phyloP scores from a whole-genome alignment of 805 yeast species.

The Myxozyma vanderwaltii region DNA sequence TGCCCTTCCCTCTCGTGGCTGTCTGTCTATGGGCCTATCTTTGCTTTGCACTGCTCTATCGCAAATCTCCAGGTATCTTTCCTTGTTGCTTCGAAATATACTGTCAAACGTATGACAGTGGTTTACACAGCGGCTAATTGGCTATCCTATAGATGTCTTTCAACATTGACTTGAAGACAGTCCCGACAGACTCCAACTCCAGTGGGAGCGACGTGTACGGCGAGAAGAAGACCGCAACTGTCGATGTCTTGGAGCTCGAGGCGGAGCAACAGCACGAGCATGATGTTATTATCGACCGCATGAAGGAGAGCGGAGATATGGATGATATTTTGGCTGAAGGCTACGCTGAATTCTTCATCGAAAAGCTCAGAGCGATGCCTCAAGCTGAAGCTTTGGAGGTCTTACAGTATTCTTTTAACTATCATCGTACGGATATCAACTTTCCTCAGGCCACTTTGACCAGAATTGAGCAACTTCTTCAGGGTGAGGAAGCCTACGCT shows the following conservation, averaged over 20 bases:
- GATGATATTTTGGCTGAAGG: slow-evolving; percentile 26
- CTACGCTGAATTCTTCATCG: slow-evolving; percentile 46
- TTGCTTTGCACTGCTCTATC: no score
- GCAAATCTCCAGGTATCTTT: background rate
- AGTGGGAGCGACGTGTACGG: slow-evolving; percentile 5
- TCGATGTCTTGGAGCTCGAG: background rate
- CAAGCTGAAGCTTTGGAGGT: slow-evolving; percentile 45
- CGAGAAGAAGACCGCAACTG: slow-evolving; percentile 12
- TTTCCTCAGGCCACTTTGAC: slow-evolving; percentile 47
- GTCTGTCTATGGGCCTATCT: no score
- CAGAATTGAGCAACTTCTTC: slow-evolving; percentile 39
- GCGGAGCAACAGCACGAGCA: slow-evolving; percentile 2
- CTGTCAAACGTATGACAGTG: background rate
- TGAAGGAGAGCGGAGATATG: slow-evolving; percentile 31
- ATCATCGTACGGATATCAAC: slow-evolving; percentile 51
- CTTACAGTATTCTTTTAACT: slow-evolving; percentile 44
- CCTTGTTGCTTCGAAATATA: background rate
- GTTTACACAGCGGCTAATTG: background rate
- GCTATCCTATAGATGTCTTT: background rate
- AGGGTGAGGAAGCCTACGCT: slow-evolving; percentile 38
- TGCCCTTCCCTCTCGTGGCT: no score
- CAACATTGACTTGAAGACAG: background rate
- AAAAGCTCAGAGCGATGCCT: slow-evolving; percentile 45
- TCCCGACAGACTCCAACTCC: background rate
- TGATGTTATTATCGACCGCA: slow-evolving; percentile 22